phyloP scores from a whole-genome alignment of 495 filamentous ascomycete genomes.

The Venustampulla echinocandica region DNA sequence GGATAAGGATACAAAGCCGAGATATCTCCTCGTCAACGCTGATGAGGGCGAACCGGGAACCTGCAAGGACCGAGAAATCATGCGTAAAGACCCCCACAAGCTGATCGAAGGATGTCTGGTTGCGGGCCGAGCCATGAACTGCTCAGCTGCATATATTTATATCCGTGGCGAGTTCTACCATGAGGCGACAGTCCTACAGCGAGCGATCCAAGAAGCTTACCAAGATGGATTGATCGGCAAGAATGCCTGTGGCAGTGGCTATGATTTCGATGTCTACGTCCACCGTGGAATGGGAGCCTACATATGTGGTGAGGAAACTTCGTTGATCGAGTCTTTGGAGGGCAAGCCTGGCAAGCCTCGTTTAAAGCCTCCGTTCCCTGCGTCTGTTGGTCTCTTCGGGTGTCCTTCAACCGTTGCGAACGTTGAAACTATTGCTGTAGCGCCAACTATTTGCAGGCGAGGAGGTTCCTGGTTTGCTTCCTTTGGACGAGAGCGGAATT shows the following conservation, averaged over 20 bases:
- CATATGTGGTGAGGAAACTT: slow-evolving; percentile 96
- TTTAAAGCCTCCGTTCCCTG: slow-evolving; percentile 96
- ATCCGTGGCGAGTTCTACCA: slow-evolving; percentile 98
- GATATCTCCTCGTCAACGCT: slow-evolving; percentile 95
- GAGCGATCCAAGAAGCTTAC: slow-evolving; percentile 96
- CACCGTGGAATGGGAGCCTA: slow-evolving; percentile 97
- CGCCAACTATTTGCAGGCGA: slow-evolving; percentile 90
- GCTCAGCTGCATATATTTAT: slow-evolving; percentile 97
- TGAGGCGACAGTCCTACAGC: slow-evolving; percentile 88
- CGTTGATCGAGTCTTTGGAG: slow-evolving; percentile 93
- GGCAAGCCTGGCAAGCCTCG: slow-evolving; percentile 98
- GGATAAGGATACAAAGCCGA: slow-evolving; percentile 94
- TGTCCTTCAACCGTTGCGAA: slow-evolving; percentile 97
- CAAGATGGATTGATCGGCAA: slow-evolving; percentile 87
- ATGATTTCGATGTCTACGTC: slow-evolving; percentile 95
- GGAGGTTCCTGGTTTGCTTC: slow-evolving; percentile 85
- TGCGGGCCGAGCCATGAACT: slow-evolving; percentile 95
- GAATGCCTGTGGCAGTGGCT: slow-evolving; percentile 93
- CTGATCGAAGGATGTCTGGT: slow-evolving; percentile 95
- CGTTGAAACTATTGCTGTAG: slow-evolving; percentile 92
- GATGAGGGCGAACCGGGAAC: slow-evolving; percentile 98
- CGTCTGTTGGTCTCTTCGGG: slow-evolving; percentile 92
- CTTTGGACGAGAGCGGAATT: slow-evolving; percentile 91
- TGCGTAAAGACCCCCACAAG: slow-evolving; percentile 99
- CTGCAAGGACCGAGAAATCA: slow-evolving; percentile 99